Evolutionary conservation across 2,329 filamentous ascomycete species (phyloP).

Genomic region (Apiospora phragmitis): DNA sequence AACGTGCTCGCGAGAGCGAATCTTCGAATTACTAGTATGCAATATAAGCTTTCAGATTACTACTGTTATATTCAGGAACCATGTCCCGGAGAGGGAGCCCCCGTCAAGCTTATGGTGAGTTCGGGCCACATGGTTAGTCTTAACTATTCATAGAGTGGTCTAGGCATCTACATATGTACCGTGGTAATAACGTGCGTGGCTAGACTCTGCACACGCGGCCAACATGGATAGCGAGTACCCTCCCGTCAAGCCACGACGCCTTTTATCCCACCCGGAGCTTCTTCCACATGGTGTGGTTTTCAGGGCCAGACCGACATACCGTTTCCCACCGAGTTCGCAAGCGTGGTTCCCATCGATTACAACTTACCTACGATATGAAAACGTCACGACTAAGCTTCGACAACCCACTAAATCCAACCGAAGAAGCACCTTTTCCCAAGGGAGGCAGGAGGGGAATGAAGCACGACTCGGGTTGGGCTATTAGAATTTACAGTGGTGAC

Average conservation of each 20-base stretch:
- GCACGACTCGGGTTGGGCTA: not conserved
- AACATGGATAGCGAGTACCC: too few species aligned
- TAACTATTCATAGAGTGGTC: too few species aligned
- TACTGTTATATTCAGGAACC: too few species aligned
- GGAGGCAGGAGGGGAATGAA: too few species aligned
- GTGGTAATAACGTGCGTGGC: too few species aligned
- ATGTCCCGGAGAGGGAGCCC: not conserved
- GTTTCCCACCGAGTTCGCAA: not conserved
- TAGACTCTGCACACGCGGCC: too few species aligned
- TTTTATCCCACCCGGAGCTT: not conserved
- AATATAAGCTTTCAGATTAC: too few species aligned
- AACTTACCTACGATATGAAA: not conserved
- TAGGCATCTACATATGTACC: too few species aligned
- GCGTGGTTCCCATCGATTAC: not conserved
- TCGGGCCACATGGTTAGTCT: not conserved
- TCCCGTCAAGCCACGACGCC: too few species aligned
- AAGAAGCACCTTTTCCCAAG: not conserved
- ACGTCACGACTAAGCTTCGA: not conserved
- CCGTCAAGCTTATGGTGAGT: not conserved
- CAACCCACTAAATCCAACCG: not conserved
- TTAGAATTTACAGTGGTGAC: not conserved
- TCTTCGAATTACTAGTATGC: too few species aligned
- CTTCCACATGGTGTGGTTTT: not conserved
- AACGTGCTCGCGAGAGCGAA: too few species aligned
- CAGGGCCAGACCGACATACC: not conserved